Percentiles rank a stretch among this genome's conserved stretches.
Evolutionary conservation across 345 rosid species (phyloP).

Genomic region (Melaleuca alternifolia): DNA sequence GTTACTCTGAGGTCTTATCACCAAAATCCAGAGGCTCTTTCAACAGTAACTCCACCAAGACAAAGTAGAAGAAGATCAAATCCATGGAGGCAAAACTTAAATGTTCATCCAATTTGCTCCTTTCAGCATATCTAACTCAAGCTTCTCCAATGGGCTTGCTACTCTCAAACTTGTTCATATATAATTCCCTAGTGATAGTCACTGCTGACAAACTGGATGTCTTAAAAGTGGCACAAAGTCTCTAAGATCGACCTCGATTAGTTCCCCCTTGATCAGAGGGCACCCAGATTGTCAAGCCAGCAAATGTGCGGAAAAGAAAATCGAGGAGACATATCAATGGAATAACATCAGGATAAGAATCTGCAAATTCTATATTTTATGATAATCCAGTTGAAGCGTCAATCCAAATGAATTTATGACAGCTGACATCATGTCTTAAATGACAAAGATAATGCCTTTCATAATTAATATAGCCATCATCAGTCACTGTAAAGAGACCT

Average conservation of each 20-base stretch:
- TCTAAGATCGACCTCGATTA: not conserved
- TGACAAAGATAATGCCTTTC: not conserved
- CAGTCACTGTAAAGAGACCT: constrained; percentile 49
- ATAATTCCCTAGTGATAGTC: not conserved
- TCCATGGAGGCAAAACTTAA: not conserved
- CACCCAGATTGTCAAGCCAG: not conserved
- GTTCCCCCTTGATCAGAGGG: not conserved
- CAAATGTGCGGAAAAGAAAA: not conserved
- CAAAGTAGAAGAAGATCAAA: not conserved
- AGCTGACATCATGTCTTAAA: not conserved
- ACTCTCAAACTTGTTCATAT: not conserved
- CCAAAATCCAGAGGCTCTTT: not conserved
- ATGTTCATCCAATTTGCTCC: not conserved
- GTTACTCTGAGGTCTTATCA: not conserved
- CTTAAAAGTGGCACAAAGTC: not conserved
- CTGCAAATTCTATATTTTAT: not conserved
- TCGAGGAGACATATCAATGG: not conserved
- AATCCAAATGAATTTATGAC: not conserved
- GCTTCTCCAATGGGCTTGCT: not conserved
- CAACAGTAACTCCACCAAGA: not conserved
- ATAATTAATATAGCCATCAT: not conserved
- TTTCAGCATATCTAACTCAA: not conserved
- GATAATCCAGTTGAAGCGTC: not conserved
- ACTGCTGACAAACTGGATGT: not conserved
- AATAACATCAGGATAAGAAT: not conserved